Evolutionary conservation across 352 stramenopile species (phyloP).

Genomic region (Globisporangium lucens): DNA sequence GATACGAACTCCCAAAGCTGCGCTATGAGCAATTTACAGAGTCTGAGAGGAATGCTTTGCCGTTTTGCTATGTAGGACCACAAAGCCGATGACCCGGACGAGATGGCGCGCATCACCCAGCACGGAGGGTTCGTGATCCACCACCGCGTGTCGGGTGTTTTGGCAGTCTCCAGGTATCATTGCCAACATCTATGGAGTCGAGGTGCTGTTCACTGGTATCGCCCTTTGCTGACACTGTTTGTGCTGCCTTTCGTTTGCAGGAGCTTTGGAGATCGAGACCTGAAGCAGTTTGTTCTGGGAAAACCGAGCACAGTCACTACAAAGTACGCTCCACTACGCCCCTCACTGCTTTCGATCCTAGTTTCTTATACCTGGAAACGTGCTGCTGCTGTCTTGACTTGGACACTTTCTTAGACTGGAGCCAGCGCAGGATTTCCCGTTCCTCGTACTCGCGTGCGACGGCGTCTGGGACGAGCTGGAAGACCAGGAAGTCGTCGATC

Average conservation of each 20-base stretch:
- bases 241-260: constrained; percentile 20
- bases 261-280: constrained; percentile 72
- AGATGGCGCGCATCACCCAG: constrained; percentile 54
- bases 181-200: not conserved
- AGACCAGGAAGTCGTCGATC: constrained; percentile 70
- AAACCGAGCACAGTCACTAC: constrained; percentile 44
- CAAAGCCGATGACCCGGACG: constrained; percentile 57
- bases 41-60: not conserved
- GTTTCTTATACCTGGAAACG: not conserved
- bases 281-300: constrained; percentile 72
- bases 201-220: not conserved
- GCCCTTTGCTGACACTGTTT: not conserved
- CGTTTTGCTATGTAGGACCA: constrained; percentile 42
- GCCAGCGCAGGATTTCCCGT: constrained; percentile 43
- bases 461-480: constrained; percentile 76
- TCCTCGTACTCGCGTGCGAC: constrained; percentile 77
- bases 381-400: not conserved
- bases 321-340: constrained; percentile 21
- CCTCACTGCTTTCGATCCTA: not conserved
- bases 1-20: not conserved
- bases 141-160: constrained; percentile 61
- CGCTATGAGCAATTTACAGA: not conserved
- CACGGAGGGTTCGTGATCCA: constrained; percentile 71
- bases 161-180: constrained; percentile 66
- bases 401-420: constrained; percentile 24